Percentiles rank a stretch among this genome's conserved stretches.
Conservation (phyloP, 225 moss, liverwort and hornwort species). For the Sphagnum contortum region DNA sequence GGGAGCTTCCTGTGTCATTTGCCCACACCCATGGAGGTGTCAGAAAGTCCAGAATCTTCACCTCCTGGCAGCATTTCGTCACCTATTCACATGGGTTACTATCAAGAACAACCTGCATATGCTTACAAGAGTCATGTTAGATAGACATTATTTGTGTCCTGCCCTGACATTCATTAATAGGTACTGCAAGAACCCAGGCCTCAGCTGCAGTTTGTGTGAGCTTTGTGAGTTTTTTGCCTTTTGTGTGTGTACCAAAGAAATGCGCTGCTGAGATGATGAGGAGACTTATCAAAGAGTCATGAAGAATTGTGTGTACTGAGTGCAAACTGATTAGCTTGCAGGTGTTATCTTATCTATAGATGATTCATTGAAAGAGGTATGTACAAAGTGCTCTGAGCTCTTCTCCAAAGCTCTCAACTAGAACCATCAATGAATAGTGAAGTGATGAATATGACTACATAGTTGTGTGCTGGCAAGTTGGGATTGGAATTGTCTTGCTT, state of each 20-base stretch:
- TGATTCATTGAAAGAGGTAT: constrained; percentile 2
- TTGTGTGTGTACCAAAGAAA: constrained; percentile 49
- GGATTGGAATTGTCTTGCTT: too few species aligned
- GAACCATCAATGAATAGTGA: too few species aligned
- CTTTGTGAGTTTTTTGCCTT: background rate
- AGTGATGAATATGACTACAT: too few species aligned
- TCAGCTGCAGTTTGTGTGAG: constrained; percentile 18
- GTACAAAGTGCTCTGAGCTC: too few species aligned
- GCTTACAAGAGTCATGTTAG: constrained; percentile 81
- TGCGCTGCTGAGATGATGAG: constrained; percentile 36
- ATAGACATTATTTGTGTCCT: constrained; percentile 8
- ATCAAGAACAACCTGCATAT: constrained; percentile 89
- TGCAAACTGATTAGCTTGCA: constrained; percentile 40
- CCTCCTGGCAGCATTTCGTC: constrained; percentile 94
- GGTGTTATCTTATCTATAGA: constrained; percentile 25
- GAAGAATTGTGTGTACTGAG: constrained; percentile 28
- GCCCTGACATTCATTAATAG: too few species aligned
- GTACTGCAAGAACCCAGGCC: too few species aligned
- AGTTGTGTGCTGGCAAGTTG: too few species aligned
- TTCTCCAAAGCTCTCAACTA: too few species aligned
- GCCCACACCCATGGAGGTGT: constrained; percentile 54
- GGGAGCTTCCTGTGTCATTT: constrained; percentile 47
- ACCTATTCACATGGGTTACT: constrained; percentile 76
- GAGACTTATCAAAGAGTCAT: constrained; percentile 33
- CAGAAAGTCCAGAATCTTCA: constrained; percentile 90